Conservation (phyloP, 345 rosid genomes). For the Euphorbia lathyris region DNA sequence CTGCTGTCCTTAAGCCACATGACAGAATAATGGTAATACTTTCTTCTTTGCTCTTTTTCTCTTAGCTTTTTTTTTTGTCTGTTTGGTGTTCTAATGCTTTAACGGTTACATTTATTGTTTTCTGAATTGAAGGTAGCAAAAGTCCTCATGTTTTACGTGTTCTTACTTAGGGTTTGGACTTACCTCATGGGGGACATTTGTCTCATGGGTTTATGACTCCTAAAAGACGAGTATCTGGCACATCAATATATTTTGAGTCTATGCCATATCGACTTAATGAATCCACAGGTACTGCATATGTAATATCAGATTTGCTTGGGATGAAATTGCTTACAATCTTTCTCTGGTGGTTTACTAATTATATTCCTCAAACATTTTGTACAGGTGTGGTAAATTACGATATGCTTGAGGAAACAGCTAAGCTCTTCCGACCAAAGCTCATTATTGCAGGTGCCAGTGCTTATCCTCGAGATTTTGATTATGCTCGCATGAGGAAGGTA, state of each 20-base stretch:
- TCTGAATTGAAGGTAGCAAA: conserved; percentile 13
- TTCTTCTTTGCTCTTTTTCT: not conserved
- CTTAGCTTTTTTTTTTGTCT: not conserved
- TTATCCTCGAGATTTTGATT: conserved; percentile 90
- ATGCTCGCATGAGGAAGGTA: conserved; percentile 93
- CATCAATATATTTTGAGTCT: conserved; percentile 90
- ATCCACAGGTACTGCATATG: conserved; percentile 56
- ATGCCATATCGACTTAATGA: conserved; percentile 95
- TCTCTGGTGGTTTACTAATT: conserved; percentile 2
- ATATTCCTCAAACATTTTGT: conserved; percentile 19
- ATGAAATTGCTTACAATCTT: conserved; percentile 1
- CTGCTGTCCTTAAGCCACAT: conserved; percentile 83
- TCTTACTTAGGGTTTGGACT: conserved; percentile 66
- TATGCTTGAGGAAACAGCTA: conserved; percentile 91
- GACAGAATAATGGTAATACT: conserved; percentile 75
- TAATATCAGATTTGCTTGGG: conserved; percentile 1
- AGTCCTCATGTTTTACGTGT: conserved; percentile 11
- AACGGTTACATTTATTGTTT: not conserved
- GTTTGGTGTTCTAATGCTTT: not conserved
- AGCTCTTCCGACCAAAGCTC: conserved; percentile 83
- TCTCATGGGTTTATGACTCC: conserved; percentile 98
- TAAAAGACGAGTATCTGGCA: conserved; percentile 86
- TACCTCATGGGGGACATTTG: conserved; percentile 91
- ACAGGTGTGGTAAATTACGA: conserved; percentile 81
- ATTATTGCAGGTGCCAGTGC: conserved; percentile 98